Evolutionary conservation across 1,139 yeast genomes (phyloP).

Genomic region (Suhomyces coccinellae): DNA sequence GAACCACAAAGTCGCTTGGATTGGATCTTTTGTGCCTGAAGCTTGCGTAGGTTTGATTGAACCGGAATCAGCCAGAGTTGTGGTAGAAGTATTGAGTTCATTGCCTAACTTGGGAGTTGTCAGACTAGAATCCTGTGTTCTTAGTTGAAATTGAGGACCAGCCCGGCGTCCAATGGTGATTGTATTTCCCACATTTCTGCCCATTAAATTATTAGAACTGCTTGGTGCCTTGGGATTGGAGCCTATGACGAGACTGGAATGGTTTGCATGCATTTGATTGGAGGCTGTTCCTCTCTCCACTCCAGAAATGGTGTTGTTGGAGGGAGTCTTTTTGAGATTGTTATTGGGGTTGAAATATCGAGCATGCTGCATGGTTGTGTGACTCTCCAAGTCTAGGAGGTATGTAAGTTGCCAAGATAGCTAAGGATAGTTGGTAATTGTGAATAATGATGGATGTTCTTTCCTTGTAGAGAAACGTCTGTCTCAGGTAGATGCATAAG

Average conservation of each 20-base stretch:
- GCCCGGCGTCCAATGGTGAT: conserved; percentile 19
- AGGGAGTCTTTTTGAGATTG: background rate
- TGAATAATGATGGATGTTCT: no score
- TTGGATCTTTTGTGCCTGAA: conserved; percentile 26
- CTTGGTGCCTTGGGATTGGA: conserved; percentile 7
- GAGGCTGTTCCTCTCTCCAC: background rate
- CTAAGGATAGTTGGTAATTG: no score
- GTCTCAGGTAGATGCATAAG: no score
- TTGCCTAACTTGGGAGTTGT: conserved; percentile 1
- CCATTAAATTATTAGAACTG: conserved; percentile 13
- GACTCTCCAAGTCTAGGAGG: background rate
- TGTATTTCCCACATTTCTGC: conserved; percentile 19
- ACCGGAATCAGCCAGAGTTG: background rate
- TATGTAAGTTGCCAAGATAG: no score
- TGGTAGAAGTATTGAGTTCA: background rate
- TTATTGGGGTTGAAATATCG: conserved; percentile 22
- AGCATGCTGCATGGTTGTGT: conserved; percentile 32
- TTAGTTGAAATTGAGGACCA: conserved; percentile 3
- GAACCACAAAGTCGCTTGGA: conserved; percentile 62
- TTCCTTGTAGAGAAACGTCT: no score
- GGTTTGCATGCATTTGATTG: conserved; percentile 14
- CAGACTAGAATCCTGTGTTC: conserved; percentile 1
- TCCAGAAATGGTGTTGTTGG: conserved; percentile 2
- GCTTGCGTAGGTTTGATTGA: background rate
- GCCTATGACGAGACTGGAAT: conserved; percentile 15